Base-by-base conservation (phyloP, 208 protist species). In the Acanthamoeba healyi region DNA sequence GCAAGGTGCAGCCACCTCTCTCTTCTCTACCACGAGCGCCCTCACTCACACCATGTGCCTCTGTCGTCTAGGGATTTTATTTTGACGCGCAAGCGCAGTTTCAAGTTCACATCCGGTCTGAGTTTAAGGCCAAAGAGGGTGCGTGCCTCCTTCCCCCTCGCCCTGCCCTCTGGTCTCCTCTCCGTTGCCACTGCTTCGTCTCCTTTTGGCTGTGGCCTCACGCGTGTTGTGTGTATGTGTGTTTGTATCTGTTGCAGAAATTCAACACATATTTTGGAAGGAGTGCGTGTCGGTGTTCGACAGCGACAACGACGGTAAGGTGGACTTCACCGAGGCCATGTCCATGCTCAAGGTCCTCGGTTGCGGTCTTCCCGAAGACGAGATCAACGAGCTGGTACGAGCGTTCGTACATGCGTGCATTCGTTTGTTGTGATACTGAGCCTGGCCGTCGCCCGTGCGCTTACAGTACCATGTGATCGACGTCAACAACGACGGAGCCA, bases 261-360 rank as follows among this genome's bases (percentile, higher is more conserved):
- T 86, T 61, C 77, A 86, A n/a, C 77, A 86, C 40, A 86, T 86
- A 29, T 86, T 86, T 86, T 86, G 77, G 77, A 86, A 86, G 49
- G 77, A 86, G 32, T 86, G 77, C n/a, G 40, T 86, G 77, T 49
- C 77, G 19, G 77, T 86, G 49, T 86, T 86, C 19, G 77, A 86
- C 19, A 36, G 77, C 49, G 77, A 86, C 32, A 58, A 58, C 77
- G 77, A 86, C 38, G 49, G 49, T n/a, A 86, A 86, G 49, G 14
- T 86, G 17, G 77, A 86, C 40, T n/a, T 86, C 49, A 36, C 77
- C 26, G 77, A 86, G 40, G 77, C 77, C 49, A 49, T 86, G 77
- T 61, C 40, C 40, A 86, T 86, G 77, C 49, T 86, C 77, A 86
- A 86, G n/a, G 77, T 86, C 36, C 77, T 86, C 26, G 77, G 77